A percentile compares a stretch with the other conserved stretches of the same genome.
These are phyloP conservation scores for Nyctanthes arbortristis DNA, from an alignment of 257 asterid genomes.

Conservation along the genomic window DNA sequence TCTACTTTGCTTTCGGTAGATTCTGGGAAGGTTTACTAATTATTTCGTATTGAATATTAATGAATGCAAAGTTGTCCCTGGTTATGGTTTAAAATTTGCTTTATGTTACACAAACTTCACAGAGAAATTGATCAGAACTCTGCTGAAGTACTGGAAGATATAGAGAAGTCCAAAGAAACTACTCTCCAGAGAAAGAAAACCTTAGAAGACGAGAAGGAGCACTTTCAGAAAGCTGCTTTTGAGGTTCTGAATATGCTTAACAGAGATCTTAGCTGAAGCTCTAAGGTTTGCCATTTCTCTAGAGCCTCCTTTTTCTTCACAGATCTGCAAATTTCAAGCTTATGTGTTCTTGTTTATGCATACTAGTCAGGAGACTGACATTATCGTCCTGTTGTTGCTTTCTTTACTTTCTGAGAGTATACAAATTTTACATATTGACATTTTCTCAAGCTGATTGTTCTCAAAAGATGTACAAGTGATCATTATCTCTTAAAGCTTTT, in stretches of 20 bases:
- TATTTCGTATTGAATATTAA: not conserved
- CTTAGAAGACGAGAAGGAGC: constrained; percentile 73
- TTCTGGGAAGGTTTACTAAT: not conserved
- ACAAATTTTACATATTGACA: constrained; percentile 4
- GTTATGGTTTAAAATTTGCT: constrained; percentile 8
- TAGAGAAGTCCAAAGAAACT: constrained; percentile 64
- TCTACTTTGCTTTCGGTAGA: constrained; percentile 5
- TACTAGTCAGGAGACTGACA: constrained; percentile 15
- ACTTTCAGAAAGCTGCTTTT: constrained; percentile 75
- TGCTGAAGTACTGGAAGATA: constrained; percentile 61
- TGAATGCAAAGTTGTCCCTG: constrained; percentile 6
- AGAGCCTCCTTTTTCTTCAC: constrained; percentile 13
- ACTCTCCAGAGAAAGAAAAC: constrained; percentile 65
- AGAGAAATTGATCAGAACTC: constrained; percentile 78
- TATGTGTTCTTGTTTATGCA: constrained; percentile 11
- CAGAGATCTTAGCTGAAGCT: constrained; percentile 40
- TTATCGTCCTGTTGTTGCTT: constrained; percentile 3
- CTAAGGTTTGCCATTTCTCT: constrained; percentile 31
- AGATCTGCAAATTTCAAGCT: constrained; percentile 21
- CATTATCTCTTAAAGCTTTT: constrained; percentile 71
- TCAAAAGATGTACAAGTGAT: constrained; percentile 70
- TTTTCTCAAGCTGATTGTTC: constrained; percentile 22
- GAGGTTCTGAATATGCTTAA: constrained; percentile 79
- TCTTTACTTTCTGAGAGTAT: constrained; percentile 7
- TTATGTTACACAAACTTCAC: constrained; percentile 27